Percentiles rank a stretch among this genome's conserved stretches.
Evolutionary conservation across 345 rosid species (phyloP).

Genomic region (Hypericum androsaemum): DNA sequence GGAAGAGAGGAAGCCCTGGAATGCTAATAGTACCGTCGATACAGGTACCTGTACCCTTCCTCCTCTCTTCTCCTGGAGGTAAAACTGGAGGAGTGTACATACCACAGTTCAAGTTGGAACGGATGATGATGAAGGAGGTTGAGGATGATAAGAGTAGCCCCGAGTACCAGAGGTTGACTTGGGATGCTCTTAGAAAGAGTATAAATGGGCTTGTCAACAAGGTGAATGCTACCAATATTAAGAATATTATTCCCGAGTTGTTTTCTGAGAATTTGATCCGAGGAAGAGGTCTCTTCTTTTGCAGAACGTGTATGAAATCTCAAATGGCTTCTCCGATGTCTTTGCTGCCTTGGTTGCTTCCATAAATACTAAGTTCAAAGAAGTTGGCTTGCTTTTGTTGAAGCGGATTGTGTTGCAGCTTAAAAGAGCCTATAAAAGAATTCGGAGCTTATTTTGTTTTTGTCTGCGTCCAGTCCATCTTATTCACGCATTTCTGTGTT

Average conservation of each 20-base stretch:
- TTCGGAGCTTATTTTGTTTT: conserved; percentile 5
- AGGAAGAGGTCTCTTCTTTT: no score
- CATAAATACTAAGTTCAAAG: conserved; percentile 75
- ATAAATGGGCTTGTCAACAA: no score
- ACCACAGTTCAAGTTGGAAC: conserved; percentile 76
- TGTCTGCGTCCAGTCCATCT: no score
- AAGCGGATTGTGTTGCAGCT: conserved; percentile 79
- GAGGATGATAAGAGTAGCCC: conserved; percentile 74
- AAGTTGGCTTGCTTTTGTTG: conserved; percentile 71
- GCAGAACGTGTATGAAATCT: conserved; percentile 89
- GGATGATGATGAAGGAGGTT: conserved; percentile 86
- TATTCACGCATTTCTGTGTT: conserved; percentile 3
- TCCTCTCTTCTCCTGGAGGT: no score
- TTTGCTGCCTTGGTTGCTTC: conserved; percentile 81
- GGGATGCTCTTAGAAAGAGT: no score
- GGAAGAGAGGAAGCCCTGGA: background rate
- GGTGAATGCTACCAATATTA: no score
- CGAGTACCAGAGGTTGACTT: no score
- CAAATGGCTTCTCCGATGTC: conserved; percentile 97
- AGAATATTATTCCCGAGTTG: no score
- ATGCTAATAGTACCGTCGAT: no score
- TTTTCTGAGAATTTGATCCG: no score
- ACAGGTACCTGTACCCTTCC: no score
- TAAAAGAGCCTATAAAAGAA: conserved; percentile 77
- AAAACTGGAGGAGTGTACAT: conserved; percentile 79